Conservation (phyloP, 306 rosid species). For the Castanopsis chinensis region DNA sequence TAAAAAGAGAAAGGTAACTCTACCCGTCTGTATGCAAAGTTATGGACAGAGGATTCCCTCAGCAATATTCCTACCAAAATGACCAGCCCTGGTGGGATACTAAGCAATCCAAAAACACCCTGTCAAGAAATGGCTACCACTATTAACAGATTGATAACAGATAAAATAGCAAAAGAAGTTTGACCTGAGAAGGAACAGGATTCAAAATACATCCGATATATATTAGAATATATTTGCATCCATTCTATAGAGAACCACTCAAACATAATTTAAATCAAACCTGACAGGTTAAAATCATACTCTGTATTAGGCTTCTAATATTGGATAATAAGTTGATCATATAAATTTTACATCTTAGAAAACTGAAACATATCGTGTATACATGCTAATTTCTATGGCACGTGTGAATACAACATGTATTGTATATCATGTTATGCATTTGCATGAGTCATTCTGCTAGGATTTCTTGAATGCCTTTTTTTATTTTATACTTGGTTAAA, state of each 20-base stretch:
- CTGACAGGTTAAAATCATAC: background rate
- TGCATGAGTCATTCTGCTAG: background rate
- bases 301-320: background rate
- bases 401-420: background rate
- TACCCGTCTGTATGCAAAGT: background rate
- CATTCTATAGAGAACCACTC: background rate
- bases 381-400: background rate
- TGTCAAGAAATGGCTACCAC: background rate
- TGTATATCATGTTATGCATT: background rate
- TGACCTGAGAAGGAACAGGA: background rate
- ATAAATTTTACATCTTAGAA: background rate
- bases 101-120: constrained; percentile 1
- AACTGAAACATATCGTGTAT: background rate
- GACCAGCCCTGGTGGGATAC: background rate
- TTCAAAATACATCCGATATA: background rate
- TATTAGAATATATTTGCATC: background rate
- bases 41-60: background rate
- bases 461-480: background rate
- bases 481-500: background rate
- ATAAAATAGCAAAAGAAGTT: background rate
- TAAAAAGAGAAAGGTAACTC: background rate
- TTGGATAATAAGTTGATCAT: background rate
- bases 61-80: background rate
- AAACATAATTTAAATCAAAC: background rate
- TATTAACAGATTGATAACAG: background rate